Evolutionary conservation across 2,329 filamentous ascomycete genomes (phyloP).

Genomic region (Microcyclospora pomicola): DNA sequence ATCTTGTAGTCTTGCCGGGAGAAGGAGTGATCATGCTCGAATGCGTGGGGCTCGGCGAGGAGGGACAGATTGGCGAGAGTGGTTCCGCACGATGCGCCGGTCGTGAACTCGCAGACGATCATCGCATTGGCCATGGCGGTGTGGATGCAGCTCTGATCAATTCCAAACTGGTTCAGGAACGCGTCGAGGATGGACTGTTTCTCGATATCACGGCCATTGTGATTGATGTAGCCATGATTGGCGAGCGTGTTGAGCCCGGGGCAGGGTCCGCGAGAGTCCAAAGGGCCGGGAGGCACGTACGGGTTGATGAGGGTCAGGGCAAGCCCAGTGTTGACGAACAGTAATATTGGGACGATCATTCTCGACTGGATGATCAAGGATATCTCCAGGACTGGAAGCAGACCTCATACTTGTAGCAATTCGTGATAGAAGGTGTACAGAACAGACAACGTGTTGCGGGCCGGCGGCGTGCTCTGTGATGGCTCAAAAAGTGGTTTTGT

Average conservation of each 20-base stretch:
- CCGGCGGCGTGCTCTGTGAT: too few relatives aligned
- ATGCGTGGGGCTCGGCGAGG: conserved; percentile 27
- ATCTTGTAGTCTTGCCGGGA: conserved; percentile 29
- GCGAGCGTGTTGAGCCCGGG: conserved; percentile 27
- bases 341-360: too few relatives aligned
- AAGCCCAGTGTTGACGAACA: too few relatives aligned
- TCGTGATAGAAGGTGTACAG: too few relatives aligned
- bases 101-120: conserved; percentile 1
- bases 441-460: too few relatives aligned
- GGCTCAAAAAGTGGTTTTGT: too few relatives aligned
- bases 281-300: not conserved
- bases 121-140: conserved; percentile 1
- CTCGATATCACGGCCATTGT: conserved; percentile 20
- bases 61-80: conserved; percentile 5
- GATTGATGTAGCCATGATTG: too few relatives aligned
- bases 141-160: conserved; percentile 7
- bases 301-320: too few relatives aligned
- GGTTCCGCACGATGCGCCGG: not conserved
- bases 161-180: conserved; percentile 1
- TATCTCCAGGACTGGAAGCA: too few relatives aligned
- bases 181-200: not conserved
- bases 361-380: too few relatives aligned
- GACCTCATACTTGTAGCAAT: too few relatives aligned
- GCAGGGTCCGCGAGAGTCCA: not conserved
- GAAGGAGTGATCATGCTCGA: conserved; percentile 42